Percentiles rank a stretch among this genome's conserved stretches.
Evolutionary conservation across 768 basidiomycete species (phyloP).

Genomic region (Boletales sp.): DNA sequence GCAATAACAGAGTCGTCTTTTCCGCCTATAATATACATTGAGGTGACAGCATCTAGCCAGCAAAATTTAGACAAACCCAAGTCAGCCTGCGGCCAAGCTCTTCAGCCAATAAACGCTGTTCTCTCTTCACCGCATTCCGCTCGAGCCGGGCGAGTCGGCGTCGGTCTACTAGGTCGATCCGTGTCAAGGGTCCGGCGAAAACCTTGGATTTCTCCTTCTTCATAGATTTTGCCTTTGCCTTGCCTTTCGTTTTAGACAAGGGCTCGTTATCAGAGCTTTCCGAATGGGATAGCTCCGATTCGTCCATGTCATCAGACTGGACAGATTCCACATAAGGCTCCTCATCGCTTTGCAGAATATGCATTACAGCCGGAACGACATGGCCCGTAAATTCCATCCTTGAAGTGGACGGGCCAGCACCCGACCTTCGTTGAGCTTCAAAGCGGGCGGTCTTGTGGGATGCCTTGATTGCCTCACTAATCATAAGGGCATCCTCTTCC

Average conservation of each 20-base stretch:
- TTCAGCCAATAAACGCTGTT: slow-evolving; percentile 46
- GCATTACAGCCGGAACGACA: slow-evolving; percentile 31
- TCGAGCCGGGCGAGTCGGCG: slow-evolving; percentile 19
- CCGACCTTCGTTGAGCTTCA: slow-evolving; percentile 27
- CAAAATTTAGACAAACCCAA: slow-evolving; percentile 41
- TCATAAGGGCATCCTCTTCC: slow-evolving; percentile 42
- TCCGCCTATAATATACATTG: slow-evolving; percentile 55
- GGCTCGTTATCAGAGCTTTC: slow-evolving; percentile 16
- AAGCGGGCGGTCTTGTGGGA: slow-evolving; percentile 44
- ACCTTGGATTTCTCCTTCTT: slow-evolving; percentile 5
- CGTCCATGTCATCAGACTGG: background rate
- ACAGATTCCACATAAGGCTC: slow-evolving; percentile 4
- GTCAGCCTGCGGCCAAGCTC: slow-evolving; percentile 76
- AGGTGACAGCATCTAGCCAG: slow-evolving; percentile 4
- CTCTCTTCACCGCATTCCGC: slow-evolving; percentile 35
- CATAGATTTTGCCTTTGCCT: slow-evolving; percentile 26
- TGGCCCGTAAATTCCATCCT: slow-evolving; percentile 40
- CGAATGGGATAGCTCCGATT: slow-evolving; percentile 8
- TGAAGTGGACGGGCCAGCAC: slow-evolving; percentile 31
- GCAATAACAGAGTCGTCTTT: slow-evolving; percentile 58
- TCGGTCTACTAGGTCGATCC: slow-evolving; percentile 7
- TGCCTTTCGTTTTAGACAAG: slow-evolving; percentile 30
- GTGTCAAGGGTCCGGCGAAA: background rate
- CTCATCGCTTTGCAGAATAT: slow-evolving; percentile 7
- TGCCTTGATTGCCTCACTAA: slow-evolving; percentile 51